Base-by-base conservation (phyloP, 2,329 filamentous ascomycete genomes). In the Penicillium nordicum region DNA sequence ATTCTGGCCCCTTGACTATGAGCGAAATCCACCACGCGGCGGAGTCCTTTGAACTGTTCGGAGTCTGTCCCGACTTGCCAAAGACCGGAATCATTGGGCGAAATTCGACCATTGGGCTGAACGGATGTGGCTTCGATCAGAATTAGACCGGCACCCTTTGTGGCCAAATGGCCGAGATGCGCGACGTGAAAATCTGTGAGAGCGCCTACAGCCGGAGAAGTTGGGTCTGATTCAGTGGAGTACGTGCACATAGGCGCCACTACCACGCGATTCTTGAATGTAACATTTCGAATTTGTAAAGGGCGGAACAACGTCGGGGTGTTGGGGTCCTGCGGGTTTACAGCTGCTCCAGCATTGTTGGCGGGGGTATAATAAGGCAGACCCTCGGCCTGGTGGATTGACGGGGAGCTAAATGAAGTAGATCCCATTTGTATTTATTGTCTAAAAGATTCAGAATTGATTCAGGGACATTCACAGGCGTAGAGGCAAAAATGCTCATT, bases 41-140 rank as follows among this genome's bases (percentile, higher is more conserved):
- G 59, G 46, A 95, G 76, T 0, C 85, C 85, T 59, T 82, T 85
- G 58, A 92, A 87, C 69, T 97, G 92, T 44, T 82, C 67, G 0
- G 68, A 70, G 4, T 65, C 58, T 0, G 60, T 60, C 0, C 63
- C 84, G 67, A 95, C 90, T 59, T 88, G 80, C 92, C 92, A 97
- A 4, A 97, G 75, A 0, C 92, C 69, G 1, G 60, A 60, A 43
- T 72, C 70, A 21, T 70, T 63, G 1, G 91, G 90, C 1, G 88
- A 88, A 75, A 96, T 95, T 55, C 92, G 83, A 25, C 92, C 92
- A 67, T 92, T 86, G 4, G 89, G 76, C 14, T 84, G 80, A 0
- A 96, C 88, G 30, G 85, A 80, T 0, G 88, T 91, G 21, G 91
- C 90, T 77, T 96, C 92, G 57, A 93, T 80, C 53, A 92, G 82